phyloP scores from a whole-genome alignment of 192 early-diverging fungal species.

The Backusella mclennaniae region DNA sequence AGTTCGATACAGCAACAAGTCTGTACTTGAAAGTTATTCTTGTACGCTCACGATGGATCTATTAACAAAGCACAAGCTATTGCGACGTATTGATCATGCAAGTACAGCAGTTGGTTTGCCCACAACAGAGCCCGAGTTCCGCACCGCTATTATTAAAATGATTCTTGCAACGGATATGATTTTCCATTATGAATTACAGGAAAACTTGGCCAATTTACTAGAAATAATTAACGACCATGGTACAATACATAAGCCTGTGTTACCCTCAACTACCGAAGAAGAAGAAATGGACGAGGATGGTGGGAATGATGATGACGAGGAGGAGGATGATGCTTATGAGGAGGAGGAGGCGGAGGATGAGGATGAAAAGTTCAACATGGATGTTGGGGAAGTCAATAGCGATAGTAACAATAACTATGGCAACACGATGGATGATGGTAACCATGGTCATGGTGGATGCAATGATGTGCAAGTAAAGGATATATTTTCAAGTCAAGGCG shows the following conservation, averaged over 20 bases:
- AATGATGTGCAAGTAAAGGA: conserved; percentile 10
- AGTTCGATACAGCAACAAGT: conserved; percentile 67
- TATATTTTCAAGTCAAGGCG: conserved; percentile 15
- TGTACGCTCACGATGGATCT: conserved; percentile 74
- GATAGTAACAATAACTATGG: neutral
- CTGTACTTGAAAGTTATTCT: conserved; percentile 87
- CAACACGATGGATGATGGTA: neutral
- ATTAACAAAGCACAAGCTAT: conserved; percentile 69
- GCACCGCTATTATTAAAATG: conserved; percentile 57
- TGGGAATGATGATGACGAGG: neutral
- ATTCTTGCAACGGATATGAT: conserved; percentile 93
- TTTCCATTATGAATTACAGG: conserved; percentile 74
- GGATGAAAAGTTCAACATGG: neutral
- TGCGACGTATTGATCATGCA: conserved; percentile 54
- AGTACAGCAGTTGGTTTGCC: conserved; percentile 48
- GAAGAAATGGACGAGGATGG: neutral
- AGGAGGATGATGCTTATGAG: neutral
- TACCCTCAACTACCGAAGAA: conserved; percentile 14
- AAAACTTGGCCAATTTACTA: conserved; percentile 46
- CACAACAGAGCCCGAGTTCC: conserved; percentile 46
- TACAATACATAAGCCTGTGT: conserved; percentile 6
- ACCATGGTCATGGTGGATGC: neutral
- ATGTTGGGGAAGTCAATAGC: neutral
- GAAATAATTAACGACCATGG: conserved; percentile 25
- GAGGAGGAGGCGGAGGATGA: neutral